Conservation (phyloP, 2,329 filamentous ascomycete species). For the Diplodia corticola region DNA sequence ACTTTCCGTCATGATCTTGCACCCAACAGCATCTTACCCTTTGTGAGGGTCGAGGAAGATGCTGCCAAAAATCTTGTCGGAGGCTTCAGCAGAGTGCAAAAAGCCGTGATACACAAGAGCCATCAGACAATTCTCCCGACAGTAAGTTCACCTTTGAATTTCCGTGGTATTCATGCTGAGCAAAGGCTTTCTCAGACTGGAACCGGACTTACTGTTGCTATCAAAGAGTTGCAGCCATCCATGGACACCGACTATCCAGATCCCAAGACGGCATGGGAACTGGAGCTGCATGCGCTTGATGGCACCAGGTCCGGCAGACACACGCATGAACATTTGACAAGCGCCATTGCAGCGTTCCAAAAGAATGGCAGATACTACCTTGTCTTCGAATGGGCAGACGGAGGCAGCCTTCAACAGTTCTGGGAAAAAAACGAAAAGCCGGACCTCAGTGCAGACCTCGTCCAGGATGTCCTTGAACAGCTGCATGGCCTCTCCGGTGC, state of each 20-base stretch:
- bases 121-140: background rate
- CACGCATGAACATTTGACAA: slow-evolving; percentile 10
- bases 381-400: slow-evolving; percentile 31
- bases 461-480: background rate
- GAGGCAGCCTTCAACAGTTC: slow-evolving; percentile 28
- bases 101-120: background rate
- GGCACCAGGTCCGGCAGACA: background rate
- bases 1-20: background rate
- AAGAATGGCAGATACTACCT: slow-evolving; percentile 25
- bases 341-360: slow-evolving; percentile 6
- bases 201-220: slow-evolving; percentile 23
- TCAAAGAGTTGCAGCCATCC: slow-evolving; percentile 21
- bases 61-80: background rate
- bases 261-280: slow-evolving; percentile 15
- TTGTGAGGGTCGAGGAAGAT: background rate
- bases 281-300: slow-evolving; percentile 22
- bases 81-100: background rate
- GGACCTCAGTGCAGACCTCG: background rate
- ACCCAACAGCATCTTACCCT: background rate
- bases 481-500: background rate
- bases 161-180: background rate
- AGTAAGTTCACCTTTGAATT: background rate
- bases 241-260: background rate
- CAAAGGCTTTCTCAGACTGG: background rate
- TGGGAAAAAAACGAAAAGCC: slow-evolving; percentile 24